Evolutionary conservation across 345 rosid genomes (phyloP).

Genomic region (Pelargonium nanum): DNA sequence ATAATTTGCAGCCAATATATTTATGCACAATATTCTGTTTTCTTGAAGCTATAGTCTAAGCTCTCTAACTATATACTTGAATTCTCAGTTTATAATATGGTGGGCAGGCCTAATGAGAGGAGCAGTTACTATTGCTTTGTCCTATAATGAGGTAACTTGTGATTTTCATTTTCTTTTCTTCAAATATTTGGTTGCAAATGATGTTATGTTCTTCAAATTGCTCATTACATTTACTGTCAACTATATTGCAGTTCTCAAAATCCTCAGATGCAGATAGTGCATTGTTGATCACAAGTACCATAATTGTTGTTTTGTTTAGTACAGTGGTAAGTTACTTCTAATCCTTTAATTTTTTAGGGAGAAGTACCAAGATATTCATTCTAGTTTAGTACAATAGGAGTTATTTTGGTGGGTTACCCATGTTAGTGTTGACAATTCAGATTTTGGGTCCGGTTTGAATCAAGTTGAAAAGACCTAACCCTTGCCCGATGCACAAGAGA

Average conservation of each 20-base stretch:
- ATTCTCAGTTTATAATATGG: slow-evolving; percentile 58
- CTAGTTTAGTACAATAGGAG: not conserved
- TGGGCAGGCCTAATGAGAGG: slow-evolving; percentile 84
- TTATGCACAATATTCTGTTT: too few relatives aligned
- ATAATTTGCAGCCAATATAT: not conserved
- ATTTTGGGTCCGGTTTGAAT: too few relatives aligned
- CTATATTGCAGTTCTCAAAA: slow-evolving; percentile 35
- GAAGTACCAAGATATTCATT: not conserved
- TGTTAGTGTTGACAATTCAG: too few relatives aligned
- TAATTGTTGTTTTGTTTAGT: slow-evolving; percentile 60
- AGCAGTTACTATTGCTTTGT: slow-evolving; percentile 60
- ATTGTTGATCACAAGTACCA: slow-evolving; percentile 44
- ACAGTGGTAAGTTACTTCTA: slow-evolving; percentile 34
- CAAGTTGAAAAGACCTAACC: too few relatives aligned
- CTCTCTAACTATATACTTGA: slow-evolving; percentile 5
- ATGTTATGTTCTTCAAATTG: not conserved
- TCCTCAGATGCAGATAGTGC: slow-evolving; percentile 15
- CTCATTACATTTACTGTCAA: not conserved
- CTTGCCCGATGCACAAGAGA: too few relatives aligned
- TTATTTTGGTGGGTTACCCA: not conserved
- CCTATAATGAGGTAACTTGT: slow-evolving; percentile 36
- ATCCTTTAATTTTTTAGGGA: not conserved
- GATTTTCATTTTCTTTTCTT: not conserved
- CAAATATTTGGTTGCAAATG: not conserved
- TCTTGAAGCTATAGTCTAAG: slow-evolving; percentile 1